These are phyloP conservation scores for Phytopythium oedochilum DNA, from an alignment of 352 stramenopile genomes.

Conservation along the genomic window DNA sequence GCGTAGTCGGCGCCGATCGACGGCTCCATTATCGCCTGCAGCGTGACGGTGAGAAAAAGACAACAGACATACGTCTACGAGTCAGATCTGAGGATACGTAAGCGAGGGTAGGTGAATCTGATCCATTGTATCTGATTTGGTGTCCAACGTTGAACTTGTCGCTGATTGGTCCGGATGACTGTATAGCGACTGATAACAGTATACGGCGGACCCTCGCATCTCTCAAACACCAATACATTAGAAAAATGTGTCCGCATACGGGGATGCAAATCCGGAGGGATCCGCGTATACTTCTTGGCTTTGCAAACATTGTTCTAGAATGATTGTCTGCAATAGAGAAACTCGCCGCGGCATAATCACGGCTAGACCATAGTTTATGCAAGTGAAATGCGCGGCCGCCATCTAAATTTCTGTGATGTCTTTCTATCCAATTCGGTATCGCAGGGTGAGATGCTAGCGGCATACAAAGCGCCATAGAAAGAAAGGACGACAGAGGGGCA, in stretches of 20 bases:
- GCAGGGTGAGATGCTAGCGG: background rate
- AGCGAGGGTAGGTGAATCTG: slow-evolving; percentile 3
- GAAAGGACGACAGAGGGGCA: background rate
- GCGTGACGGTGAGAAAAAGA: background rate
- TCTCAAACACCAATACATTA: background rate
- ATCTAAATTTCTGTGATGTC: background rate
- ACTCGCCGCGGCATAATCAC: slow-evolving; percentile 2
- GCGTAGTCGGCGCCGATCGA: slow-evolving; percentile 26
- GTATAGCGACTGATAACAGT: background rate
- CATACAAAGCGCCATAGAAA: slow-evolving; percentile 2
- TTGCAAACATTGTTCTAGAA: slow-evolving; percentile 1
- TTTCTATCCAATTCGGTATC: background rate
- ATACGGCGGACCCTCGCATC: background rate
- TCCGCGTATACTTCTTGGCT: slow-evolving; percentile 2
- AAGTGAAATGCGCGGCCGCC: background rate
- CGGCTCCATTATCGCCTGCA: slow-evolving; percentile 4
- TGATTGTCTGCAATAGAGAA: background rate
- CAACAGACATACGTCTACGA: background rate
- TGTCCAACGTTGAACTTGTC: slow-evolving; percentile 8
- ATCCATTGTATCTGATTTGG: background rate
- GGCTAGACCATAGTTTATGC: background rate
- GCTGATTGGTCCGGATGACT: slow-evolving; percentile 7
- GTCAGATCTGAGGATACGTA: background rate
- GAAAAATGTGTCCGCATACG: background rate
- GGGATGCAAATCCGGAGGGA: background rate